A percentile compares a stretch with the other conserved stretches of the same genome.
phyloP scores from a whole-genome alignment of 495 filamentous ascomycete genomes.

The Staphylotrichum tortipilum region DNA sequence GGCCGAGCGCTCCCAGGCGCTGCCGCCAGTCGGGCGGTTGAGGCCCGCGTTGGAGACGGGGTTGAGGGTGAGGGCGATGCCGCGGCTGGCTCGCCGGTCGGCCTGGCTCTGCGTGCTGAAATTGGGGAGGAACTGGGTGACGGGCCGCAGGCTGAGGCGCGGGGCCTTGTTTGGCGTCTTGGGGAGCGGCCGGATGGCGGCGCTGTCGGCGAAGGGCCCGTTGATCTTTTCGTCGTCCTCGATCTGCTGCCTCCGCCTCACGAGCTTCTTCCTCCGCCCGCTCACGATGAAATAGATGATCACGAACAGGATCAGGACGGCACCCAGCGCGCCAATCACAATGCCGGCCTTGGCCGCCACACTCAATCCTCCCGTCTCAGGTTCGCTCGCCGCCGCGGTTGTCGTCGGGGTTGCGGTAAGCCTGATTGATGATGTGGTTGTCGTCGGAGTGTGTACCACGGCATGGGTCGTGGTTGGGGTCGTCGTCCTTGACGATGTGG shows the following conservation, averaged over 20 bases:
- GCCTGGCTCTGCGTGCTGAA: slow-evolving; percentile 28
- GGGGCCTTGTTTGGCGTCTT: slow-evolving; percentile 44
- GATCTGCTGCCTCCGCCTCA: slow-evolving; percentile 34
- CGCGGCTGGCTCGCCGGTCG: slow-evolving; percentile 40
- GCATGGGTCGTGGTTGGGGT: neutral
- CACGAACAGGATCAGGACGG: slow-evolving; percentile 52
- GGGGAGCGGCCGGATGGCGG: slow-evolving; percentile 19
- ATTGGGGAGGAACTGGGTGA: slow-evolving; percentile 78
- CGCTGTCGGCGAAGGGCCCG: slow-evolving; percentile 36
- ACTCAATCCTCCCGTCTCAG: slow-evolving; percentile 35
- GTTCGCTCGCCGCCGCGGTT: slow-evolving; percentile 21
- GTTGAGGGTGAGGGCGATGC: slow-evolving; percentile 34
- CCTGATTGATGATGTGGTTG: slow-evolving; percentile 19
- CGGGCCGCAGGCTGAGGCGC: slow-evolving; percentile 73
- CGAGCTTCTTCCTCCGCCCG: slow-evolving; percentile 46
- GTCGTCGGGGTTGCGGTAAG: slow-evolving; percentile 11
- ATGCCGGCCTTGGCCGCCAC: slow-evolving; percentile 73
- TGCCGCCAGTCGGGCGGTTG: slow-evolving; percentile 23
- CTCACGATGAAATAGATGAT: slow-evolving; percentile 62
- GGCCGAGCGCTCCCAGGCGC: slow-evolving; percentile 35
- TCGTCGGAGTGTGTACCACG: neutral
- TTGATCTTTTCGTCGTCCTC: slow-evolving; percentile 52
- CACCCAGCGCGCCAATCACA: slow-evolving; percentile 63
- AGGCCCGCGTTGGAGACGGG: slow-evolving; percentile 26
- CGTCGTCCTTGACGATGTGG: slow-evolving; percentile 13